These are phyloP conservation scores for Aciculosporium take DNA, from an alignment of 2,329 filamentous ascomycete species.

Conservation along the genomic window DNA sequence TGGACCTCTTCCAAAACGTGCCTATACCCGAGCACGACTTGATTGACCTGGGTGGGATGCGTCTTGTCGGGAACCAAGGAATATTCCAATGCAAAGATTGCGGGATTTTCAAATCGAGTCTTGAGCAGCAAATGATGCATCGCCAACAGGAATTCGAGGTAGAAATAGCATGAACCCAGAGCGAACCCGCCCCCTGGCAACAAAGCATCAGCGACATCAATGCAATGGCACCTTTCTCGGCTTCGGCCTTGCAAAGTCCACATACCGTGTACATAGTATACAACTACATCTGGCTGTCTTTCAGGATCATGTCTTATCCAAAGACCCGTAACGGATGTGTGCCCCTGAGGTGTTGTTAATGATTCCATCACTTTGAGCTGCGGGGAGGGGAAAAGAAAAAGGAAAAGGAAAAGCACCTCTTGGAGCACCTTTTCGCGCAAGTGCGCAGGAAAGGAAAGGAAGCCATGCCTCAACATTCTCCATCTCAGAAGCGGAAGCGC, in stretches of 20 bases:
- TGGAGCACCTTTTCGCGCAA: slow-evolving; percentile 39
- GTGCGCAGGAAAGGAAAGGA: slow-evolving; percentile 43
- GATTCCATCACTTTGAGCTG: neutral
- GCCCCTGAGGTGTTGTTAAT: slow-evolving; percentile 13
- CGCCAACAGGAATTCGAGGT: slow-evolving; percentile 66
- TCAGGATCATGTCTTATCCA: slow-evolving; percentile 53
- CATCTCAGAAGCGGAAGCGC: slow-evolving; percentile 61
- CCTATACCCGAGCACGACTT: slow-evolving; percentile 56
- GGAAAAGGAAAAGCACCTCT: slow-evolving; percentile 12
- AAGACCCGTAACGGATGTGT: slow-evolving; percentile 42
- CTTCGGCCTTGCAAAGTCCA: neutral
- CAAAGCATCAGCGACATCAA: neutral
- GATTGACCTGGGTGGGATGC: slow-evolving; percentile 59
- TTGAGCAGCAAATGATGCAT: slow-evolving; percentile 53
- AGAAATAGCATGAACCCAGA: slow-evolving; percentile 73
- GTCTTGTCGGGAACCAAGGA: slow-evolving; percentile 60
- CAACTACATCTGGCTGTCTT: slow-evolving; percentile 54
- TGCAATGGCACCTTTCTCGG: neutral
- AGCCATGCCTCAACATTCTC: slow-evolving; percentile 60
- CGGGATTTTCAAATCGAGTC: slow-evolving; percentile 57
- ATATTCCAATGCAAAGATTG: slow-evolving; percentile 68
- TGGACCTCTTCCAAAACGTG: slow-evolving; percentile 47
- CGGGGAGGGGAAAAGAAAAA: neutral
- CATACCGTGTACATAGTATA: slow-evolving; percentile 68
- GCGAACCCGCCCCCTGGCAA: slow-evolving; percentile 59